phyloP scores from a whole-genome alignment of 768 basidiomycete species.

The Mycena galericulata region DNA sequence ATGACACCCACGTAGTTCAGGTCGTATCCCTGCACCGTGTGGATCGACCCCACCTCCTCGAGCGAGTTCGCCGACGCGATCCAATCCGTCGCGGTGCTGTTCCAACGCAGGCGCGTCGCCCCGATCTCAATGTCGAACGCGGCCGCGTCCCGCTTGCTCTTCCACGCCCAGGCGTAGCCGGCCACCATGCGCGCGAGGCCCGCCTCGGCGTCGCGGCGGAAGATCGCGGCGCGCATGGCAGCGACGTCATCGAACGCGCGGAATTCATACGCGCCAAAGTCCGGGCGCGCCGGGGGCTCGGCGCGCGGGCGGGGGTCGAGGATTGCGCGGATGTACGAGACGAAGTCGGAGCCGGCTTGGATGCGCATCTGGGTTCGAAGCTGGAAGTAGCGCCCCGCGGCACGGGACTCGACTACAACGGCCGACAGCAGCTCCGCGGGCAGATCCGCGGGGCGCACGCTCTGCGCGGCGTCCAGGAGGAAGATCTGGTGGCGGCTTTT shows the following conservation, averaged over 20 bases:
- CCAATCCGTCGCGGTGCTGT: conserved; percentile 26
- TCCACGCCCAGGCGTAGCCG: conserved; percentile 25
- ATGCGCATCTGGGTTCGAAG: conserved; percentile 28
- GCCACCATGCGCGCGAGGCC: conserved; percentile 28
- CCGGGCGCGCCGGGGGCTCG: conserved; percentile 10
- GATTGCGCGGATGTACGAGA: conserved; percentile 26
- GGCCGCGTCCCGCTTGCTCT: conserved; percentile 15
- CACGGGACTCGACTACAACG: conserved; percentile 21
- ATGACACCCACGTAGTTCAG: conserved; percentile 25
- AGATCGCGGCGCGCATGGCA: conserved; percentile 28
- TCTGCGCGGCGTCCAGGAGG: conserved; percentile 29
- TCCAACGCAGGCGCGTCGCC: conserved; percentile 25
- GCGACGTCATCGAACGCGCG: conserved; percentile 20
- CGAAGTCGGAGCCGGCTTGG: conserved; percentile 29
- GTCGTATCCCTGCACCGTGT: conserved; percentile 29
- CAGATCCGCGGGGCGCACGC: conserved; percentile 28
- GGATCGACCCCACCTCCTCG: conserved; percentile 27
- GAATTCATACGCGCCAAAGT: conserved; percentile 25
- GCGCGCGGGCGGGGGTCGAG: conserved; percentile 25
- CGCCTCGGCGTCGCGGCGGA: conserved; percentile 20
- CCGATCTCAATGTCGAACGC: conserved; percentile 27
- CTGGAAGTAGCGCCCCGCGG: conserved; percentile 25
- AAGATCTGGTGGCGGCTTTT: conserved; percentile 30
- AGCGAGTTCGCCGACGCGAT: conserved; percentile 25
- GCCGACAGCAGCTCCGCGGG: conserved; percentile 21